A percentile compares a stretch with the other conserved stretches of the same genome.
phyloP scores from a whole-genome alignment of 331 rosid species.

The Malus hybrid region DNA sequence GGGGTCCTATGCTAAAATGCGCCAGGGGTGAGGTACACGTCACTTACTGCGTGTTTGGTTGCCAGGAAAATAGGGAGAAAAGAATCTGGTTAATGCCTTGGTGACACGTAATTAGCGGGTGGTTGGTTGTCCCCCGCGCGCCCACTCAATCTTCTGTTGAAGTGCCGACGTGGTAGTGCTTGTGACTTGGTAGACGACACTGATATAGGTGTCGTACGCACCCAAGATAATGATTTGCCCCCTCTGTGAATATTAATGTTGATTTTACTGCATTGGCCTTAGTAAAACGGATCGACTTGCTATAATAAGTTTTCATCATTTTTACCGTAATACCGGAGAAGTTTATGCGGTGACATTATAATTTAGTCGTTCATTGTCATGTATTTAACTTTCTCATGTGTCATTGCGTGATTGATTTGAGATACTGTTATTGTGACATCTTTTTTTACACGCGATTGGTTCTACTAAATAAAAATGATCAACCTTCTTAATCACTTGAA shows the following conservation, averaged over 20 bases:
- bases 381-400: accelerated
- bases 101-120: constrained; percentile 13
- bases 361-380: too few species aligned
- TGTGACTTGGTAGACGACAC: neutral
- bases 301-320: too few species aligned
- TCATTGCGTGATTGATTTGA: too few species aligned
- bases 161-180: neutral
- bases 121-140: neutral
- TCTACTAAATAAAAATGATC: too few species aligned
- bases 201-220: neutral
- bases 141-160: neutral
- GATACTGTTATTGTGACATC: too few species aligned
- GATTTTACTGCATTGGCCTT: too few species aligned
- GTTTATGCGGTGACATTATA: too few species aligned
- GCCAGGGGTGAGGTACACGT: neutral
- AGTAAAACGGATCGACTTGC: too few species aligned
- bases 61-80: neutral
- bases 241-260: too few species aligned
- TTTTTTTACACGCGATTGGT: too few species aligned
- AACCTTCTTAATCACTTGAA: too few species aligned
- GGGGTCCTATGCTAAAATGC: neutral
- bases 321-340: too few species aligned
- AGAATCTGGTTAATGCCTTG: neutral
- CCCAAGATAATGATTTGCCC: neutral
- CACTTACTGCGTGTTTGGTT: neutral